Evolutionary conservation across 2,329 filamentous ascomycete genomes (phyloP).

Genomic region (Thielaviopsis musarum): DNA sequence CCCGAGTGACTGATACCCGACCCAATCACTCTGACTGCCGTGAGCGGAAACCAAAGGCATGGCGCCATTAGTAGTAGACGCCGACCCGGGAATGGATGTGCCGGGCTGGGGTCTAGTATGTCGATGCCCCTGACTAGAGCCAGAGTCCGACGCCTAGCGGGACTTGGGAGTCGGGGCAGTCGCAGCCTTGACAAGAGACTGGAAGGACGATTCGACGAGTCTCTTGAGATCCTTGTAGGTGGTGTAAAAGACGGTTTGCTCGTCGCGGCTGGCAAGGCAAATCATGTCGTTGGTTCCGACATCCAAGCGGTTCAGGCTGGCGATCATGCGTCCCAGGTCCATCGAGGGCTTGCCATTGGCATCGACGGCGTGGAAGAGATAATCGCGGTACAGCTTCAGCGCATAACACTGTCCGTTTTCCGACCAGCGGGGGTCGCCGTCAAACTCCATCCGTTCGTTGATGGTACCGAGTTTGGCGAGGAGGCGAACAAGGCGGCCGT

Average conservation of each 20-base stretch:
- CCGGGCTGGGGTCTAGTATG: background rate
- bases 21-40: background rate
- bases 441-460: constrained; percentile 77
- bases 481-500: constrained; percentile 67
- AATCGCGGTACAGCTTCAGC: constrained; percentile 89
- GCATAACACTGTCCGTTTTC: constrained; percentile 87
- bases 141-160: constrained; percentile 8
- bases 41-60: background rate
- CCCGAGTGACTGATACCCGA: background rate
- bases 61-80: background rate
- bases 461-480: constrained; percentile 70
- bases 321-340: constrained; percentile 75
- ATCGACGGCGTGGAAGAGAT: constrained; percentile 93
- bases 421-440: constrained; percentile 64
- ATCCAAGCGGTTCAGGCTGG: constrained; percentile 81
- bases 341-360: constrained; percentile 65
- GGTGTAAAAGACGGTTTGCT: constrained; percentile 75
- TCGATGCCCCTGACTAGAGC: background rate
- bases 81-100: background rate
- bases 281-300: constrained; percentile 77
- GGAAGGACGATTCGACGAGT: constrained; percentile 39
- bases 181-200: constrained; percentile 35
- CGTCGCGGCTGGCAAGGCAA: constrained; percentile 71
- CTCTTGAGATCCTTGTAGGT: constrained; percentile 79
- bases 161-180: constrained; percentile 18